phyloP scores from a whole-genome alignment of 306 rosid genomes.

The Morella rubra region DNA sequence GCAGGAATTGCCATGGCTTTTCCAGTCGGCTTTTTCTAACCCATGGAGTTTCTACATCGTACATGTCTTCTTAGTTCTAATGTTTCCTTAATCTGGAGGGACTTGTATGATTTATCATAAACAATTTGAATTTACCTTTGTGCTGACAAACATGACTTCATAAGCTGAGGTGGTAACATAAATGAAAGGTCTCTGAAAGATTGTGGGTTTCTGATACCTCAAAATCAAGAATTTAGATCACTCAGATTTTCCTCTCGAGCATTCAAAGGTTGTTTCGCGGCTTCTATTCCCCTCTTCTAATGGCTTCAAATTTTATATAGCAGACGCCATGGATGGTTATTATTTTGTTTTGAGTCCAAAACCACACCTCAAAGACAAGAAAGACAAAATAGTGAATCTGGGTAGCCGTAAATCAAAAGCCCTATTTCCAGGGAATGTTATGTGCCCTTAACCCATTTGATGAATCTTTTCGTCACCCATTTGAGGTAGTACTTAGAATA shows the following conservation, averaged over 20 bases:
- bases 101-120: constrained; percentile 20
- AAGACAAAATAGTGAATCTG: too few relatives aligned
- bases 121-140: constrained; percentile 17
- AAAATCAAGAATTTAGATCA: background rate
- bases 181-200: background rate
- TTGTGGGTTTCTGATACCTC: background rate
- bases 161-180: background rate
- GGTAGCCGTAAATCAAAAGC: too few relatives aligned
- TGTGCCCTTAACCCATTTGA: too few relatives aligned
- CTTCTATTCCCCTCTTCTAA: too few relatives aligned
- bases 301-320: too few relatives aligned
- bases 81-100: background rate
- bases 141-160: background rate
- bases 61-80: constrained; percentile 1
- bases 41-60: constrained; percentile 9
- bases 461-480: too few relatives aligned
- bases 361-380: too few relatives aligned
- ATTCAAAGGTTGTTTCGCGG: background rate
- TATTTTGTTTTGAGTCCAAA: too few relatives aligned
- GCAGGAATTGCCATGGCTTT: background rate
- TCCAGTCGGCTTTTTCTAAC: background rate
- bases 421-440: too few relatives aligned
- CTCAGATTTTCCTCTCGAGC: background rate
- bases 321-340: too few relatives aligned
- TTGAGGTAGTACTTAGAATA: too few relatives aligned